Base-by-base conservation (phyloP, 2,329 filamentous ascomycete species). In the Celoporthe dispersa region DNA sequence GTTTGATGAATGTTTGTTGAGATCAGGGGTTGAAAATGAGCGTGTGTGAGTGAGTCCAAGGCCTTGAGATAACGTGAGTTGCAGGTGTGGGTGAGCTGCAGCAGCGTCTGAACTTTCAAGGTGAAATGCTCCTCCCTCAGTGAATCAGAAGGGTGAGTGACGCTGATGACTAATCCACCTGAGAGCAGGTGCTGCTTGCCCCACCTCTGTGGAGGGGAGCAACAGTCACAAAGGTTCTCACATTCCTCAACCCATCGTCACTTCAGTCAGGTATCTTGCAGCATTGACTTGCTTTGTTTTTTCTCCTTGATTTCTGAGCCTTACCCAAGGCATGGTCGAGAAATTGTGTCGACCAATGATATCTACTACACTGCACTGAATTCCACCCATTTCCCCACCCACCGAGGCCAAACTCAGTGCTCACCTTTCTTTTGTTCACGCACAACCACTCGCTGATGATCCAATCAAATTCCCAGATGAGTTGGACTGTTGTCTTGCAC, bases 91-190 rank as follows among this genome's bases (percentile, higher is more conserved):
- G 11, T 60, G 55, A 60, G 31, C 31, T 60, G 31, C 33, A n/a
- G 31, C 33, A n/a, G 44, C 44, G 2, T 48, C 16, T 37, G 16
- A n/a, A 37, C 19, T 22, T 4, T 60, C 16, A 60, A 37, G 9
- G 57, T 60, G 57, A 60, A 37, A 37, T 60, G 57, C 19, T 60
- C 19, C 31, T 60, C 22, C 57, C 31, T 37, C 16, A 60, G 33
- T 35, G 31, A 37, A 37, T 48, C 33, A 60, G 57, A 60, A 60
- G 57, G 57, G 33, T 33, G n/a, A 60, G 57, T 22, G 57, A 11
- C 2, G 8, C 9, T 25, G 57, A 60, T 60, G 57, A 60, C 57
- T 60, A 60, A 60, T 19, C 31, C 22, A 35, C 6, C 1, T 57
- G 12, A 31, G 28, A 31, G 53, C 8, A 57, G 53, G 44, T 31